phyloP scores from a whole-genome alignment of 768 basidiomycete species.

The Leccinum barrowsii region DNA sequence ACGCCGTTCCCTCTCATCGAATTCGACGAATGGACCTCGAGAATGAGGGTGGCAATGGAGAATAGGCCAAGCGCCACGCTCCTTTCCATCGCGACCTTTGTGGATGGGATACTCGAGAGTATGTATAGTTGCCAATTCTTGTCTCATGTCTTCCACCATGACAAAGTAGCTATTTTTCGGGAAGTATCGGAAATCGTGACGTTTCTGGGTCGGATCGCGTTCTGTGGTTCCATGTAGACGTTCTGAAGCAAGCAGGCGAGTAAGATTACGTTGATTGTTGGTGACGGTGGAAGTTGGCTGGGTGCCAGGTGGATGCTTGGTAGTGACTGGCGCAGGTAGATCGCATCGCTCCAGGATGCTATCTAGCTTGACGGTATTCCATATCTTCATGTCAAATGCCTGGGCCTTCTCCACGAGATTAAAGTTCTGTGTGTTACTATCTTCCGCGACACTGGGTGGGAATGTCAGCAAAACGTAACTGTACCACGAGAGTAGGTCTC shows the following conservation, averaged over 20 bases:
- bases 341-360: slow-evolving; percentile 71
- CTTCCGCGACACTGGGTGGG: slow-evolving; percentile 28
- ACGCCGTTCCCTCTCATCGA: slow-evolving; percentile 68
- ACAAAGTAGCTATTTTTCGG: slow-evolving; percentile 70
- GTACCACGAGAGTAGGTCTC: slow-evolving; percentile 17
- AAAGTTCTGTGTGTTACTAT: slow-evolving; percentile 32
- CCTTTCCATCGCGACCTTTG: slow-evolving; percentile 49
- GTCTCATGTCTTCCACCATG: slow-evolving; percentile 85
- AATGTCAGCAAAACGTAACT: not conserved
- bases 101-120: slow-evolving; percentile 72
- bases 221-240: slow-evolving; percentile 81
- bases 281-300: slow-evolving; percentile 30
- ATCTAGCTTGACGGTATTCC: slow-evolving; percentile 69
- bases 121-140: slow-evolving; percentile 81
- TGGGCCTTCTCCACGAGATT: slow-evolving; percentile 65
- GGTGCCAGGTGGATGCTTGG: slow-evolving; percentile 26
- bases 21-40: slow-evolving; percentile 70
- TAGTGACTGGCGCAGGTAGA: slow-evolving; percentile 29
- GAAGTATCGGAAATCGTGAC: slow-evolving; percentile 89
- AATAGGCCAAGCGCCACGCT: slow-evolving; percentile 74
- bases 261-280: slow-evolving; percentile 46
- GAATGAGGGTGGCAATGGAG: slow-evolving; percentile 74
- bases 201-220: slow-evolving; percentile 85
- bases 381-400: slow-evolving; percentile 79
- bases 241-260: slow-evolving; percentile 73